Base-by-base conservation (phyloP, 176 grass and related monocot species). In the Cymbopogon citratus region DNA sequence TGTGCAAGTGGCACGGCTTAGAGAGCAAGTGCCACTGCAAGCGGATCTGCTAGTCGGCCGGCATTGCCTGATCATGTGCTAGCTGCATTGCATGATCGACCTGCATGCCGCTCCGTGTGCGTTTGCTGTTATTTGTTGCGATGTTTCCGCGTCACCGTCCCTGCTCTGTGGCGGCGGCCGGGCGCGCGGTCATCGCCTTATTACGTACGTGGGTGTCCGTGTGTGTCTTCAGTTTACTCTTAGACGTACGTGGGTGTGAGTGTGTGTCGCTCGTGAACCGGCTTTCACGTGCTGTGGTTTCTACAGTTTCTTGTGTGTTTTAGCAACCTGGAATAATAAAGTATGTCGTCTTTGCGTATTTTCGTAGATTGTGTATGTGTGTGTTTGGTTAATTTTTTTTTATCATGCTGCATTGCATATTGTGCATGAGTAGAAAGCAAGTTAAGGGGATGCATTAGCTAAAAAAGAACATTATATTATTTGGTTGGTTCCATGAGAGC, bases 11-110 rank as follows among this genome's bases (percentile, higher is more conserved):
- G 34, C 63, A 84, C 36, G 65, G 16, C 27, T 0, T 92, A 0
- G 63, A 54, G 62, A 70, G 82, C 82, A 89, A 89, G 63, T 95
- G 92, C 84, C 83, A 81, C 77, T 94, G 92, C 87, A 92, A 66
- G 67, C 91, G 87, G 85, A 7, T 3, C 16, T 94, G 92, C 81
- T 91, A 87, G 64, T 45, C 12, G 3, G 23, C 51, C 11, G 25
- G 6, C n/a, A n/a, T n/a, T n/a, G n/a, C n/a, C n/a, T n/a, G n/a
- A n/a, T n/a, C n/a, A n/a, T n/a, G n/a, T n/a, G 40, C 40, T 3
- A 3, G 31, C 31, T 33, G 31, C 31, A 33, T 1, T 33, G 18
- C 13, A n/a, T 9, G 19, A n/a, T 9, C 19, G 51, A n/a, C 51
- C 18, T n/a, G 7, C 18, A 5, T 52, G 49, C 49, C 6, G 16